These are phyloP conservation scores for Odonthalia washingtoniensis DNA, from an alignment of 31 red algal species.

Conservation along the genomic window DNA sequence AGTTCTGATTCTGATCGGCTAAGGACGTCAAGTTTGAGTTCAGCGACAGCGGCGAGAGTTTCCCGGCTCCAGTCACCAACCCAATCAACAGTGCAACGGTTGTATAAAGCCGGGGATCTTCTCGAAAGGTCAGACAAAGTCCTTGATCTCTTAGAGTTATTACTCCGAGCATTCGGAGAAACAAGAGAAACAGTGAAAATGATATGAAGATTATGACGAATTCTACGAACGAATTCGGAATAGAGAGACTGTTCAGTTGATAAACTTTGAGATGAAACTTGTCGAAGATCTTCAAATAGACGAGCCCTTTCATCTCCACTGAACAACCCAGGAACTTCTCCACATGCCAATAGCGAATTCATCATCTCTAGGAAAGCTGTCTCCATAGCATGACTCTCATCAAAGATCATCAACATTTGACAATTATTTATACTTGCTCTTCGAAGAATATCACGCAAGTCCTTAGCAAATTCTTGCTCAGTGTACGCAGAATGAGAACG, in stretches of 20 bases:
- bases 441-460: conserved; percentile 69
- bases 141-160: background rate
- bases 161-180: background rate
- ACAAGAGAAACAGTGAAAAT: conserved; percentile 82
- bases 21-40: conserved; percentile 80
- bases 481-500: conserved; percentile 75
- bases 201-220: conserved; percentile 80
- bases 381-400: conserved; percentile 88
- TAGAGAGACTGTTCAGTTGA: conserved; percentile 80
- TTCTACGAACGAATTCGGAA: conserved; percentile 70
- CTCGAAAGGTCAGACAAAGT: conserved; percentile 49
- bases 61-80: conserved; percentile 79
- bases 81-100: conserved; percentile 86
- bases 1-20: conserved; percentile 64
- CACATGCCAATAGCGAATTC: conserved; percentile 88
- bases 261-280: conserved; percentile 7
- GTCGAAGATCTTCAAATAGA: conserved; percentile 59
- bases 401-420: conserved; percentile 83
- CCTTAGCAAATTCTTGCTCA: conserved; percentile 74
- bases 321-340: conserved; percentile 85
- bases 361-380: conserved; percentile 86
- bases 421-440: conserved; percentile 51
- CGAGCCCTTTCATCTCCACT: conserved; percentile 63
- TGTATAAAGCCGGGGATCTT: conserved; percentile 86
- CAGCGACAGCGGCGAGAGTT: conserved; percentile 82